Conservation (phyloP, 2,329 filamentous ascomycete species). For the Xylariomycetidae sp. region DNA sequence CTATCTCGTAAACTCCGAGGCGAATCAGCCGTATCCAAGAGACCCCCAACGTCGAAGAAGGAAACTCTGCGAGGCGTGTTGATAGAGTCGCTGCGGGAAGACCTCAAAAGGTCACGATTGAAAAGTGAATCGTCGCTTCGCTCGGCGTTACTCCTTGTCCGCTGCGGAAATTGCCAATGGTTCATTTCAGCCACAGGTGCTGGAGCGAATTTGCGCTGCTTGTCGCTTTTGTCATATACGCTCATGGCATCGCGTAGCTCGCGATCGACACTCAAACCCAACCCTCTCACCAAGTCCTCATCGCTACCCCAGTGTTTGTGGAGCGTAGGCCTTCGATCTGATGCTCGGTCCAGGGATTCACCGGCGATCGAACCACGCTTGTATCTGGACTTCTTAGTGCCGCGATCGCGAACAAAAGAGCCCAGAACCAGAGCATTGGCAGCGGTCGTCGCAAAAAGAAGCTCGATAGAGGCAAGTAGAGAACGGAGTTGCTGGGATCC, state of each 20-base stretch:
- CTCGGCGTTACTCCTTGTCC: slow-evolving; percentile 32
- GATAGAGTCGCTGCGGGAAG: slow-evolving; percentile 35
- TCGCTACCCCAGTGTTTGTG: slow-evolving; percentile 80
- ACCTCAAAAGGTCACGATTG: slow-evolving; percentile 30
- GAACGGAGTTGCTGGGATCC: slow-evolving; percentile 85
- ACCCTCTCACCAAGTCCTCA: slow-evolving; percentile 76
- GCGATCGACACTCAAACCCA: slow-evolving; percentile 65
- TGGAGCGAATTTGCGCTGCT: slow-evolving; percentile 28
- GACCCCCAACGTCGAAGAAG: slow-evolving; percentile 80
- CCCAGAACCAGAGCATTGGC: slow-evolving; percentile 88
- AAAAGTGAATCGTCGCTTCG: slow-evolving; percentile 42
- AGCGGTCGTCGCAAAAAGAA: slow-evolving; percentile 80
- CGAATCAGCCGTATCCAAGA: slow-evolving; percentile 56
- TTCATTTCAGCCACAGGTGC: slow-evolving; percentile 37
- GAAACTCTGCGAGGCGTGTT: slow-evolving; percentile 59
- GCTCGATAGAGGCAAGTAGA: slow-evolving; percentile 82
- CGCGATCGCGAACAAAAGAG: slow-evolving; percentile 86
- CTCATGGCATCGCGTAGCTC: slow-evolving; percentile 39
- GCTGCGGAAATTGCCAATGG: slow-evolving; percentile 44
- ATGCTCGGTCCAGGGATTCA: slow-evolving; percentile 56
- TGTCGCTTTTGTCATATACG: slow-evolving; percentile 14
- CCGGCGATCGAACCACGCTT: slow-evolving; percentile 57
- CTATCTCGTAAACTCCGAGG: slow-evolving; percentile 34
- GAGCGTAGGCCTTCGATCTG: slow-evolving; percentile 43
- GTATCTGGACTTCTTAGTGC: slow-evolving; percentile 85